Base-by-base conservation (phyloP, 2,329 filamentous ascomycete genomes). In the Aspergillus ibericus region DNA sequence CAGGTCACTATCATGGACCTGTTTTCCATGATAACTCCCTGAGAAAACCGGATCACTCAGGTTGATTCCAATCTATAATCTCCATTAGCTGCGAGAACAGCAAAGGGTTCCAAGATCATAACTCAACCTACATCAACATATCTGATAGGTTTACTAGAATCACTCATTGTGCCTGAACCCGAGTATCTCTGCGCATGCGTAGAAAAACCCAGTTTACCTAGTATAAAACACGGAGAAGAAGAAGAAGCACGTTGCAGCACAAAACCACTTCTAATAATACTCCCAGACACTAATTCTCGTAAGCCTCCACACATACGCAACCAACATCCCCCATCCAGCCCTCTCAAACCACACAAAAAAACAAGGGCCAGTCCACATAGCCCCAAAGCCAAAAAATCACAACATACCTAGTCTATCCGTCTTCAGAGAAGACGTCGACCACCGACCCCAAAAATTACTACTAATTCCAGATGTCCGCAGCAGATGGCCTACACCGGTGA, bases 1-100 rank as follows among this genome's bases (percentile, higher is more conserved):
- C 22, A 79, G 62, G 56, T 80, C 78, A 66, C 73, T 68, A 35
- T 79, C 74, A 58, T 80, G 77, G 49, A 81, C 81, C 70, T 90
- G 83, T 61, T 88, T 92, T 69, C 91, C 91, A 71, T 96, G 88
- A 72, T 98, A 96, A 42, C 85, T 77, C 52, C 95, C 95, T 48
- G 86, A 85, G 75, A 93, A 99, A 59, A 97, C 91, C 53, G 91
- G 90, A 71, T 99, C 95, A 54, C 93, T 90, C 56, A 99, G 84
- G 75, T 99, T 99, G 81, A 99, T 97, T 58, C 93, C 95, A 70
- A 99, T 85, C 85, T 89, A 66, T 36, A 63, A 53, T 47, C 53
- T 48, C 34, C 42, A 57, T 70, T 50, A 70, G 66, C 40, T 52
- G 52, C 35, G 32, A 40, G 12, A 5, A 25, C 27, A 22, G 15